phyloP scores from a whole-genome alignment of 108 stramenopile genomes.

The Mayamaea pseudoterrestris region DNA sequence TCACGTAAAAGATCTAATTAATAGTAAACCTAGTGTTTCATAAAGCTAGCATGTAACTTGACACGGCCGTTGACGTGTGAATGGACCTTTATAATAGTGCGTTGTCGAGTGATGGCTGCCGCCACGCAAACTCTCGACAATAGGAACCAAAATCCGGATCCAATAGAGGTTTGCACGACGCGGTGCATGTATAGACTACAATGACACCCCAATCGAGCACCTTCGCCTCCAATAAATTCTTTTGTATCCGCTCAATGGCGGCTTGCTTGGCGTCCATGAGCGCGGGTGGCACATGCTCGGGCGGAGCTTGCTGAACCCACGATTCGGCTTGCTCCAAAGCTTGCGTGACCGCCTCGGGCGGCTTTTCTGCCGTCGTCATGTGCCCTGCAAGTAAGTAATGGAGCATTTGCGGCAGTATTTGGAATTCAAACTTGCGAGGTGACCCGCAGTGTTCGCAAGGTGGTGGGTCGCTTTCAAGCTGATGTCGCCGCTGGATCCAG shows the following conservation, averaged over 20 bases:
- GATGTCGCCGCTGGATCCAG: conserved; percentile 53
- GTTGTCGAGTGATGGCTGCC: conserved; percentile 51
- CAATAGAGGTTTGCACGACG: conserved; percentile 44
- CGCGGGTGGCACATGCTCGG: conserved; percentile 44
- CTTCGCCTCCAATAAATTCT: conserved; percentile 4
- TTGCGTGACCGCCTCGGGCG: conserved; percentile 24
- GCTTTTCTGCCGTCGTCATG: conserved; percentile 8
- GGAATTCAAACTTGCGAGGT: conserved; percentile 64
- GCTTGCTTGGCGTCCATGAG: conserved; percentile 52
- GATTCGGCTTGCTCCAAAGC: conserved; percentile 38
- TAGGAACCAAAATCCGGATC: conserved; percentile 67
- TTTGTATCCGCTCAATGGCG: conserved; percentile 25
- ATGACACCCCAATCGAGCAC: conserved; percentile 71
- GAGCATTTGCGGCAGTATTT: conserved; percentile 82
- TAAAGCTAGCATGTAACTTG: no score
- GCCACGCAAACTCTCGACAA: conserved; percentile 72
- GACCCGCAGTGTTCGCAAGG: conserved; percentile 59
- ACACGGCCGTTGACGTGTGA: no score
- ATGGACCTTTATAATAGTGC: no score
- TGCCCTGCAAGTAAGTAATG: conserved; percentile 35
- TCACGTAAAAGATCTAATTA: no score
- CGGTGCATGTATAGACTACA: conserved; percentile 69
- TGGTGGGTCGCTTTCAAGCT: conserved; percentile 26
- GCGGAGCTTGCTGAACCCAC: conserved; percentile 24
- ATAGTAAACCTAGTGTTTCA: no score